Evolutionary conservation across 2,329 filamentous ascomycete species (phyloP).

Genomic region (Mariannaea sp.): DNA sequence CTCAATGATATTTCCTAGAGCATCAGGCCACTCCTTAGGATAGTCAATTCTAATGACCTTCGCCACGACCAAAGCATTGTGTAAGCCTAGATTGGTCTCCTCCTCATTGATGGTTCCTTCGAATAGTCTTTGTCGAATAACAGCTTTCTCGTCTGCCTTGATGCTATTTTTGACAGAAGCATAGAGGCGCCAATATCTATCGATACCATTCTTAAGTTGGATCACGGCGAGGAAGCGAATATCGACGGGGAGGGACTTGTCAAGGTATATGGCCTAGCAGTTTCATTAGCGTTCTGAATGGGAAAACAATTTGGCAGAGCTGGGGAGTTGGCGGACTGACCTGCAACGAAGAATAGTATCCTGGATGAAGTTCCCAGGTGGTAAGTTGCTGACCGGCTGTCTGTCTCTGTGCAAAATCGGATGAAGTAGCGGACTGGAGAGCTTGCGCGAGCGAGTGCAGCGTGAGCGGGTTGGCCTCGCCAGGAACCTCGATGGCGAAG

Average conservation of each 20-base stretch:
- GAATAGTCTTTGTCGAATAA: slow-evolving; percentile 76
- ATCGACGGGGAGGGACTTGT: slow-evolving; percentile 75
- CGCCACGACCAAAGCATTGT: slow-evolving; percentile 85
- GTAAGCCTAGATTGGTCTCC: slow-evolving; percentile 75
- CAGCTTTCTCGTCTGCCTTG: slow-evolving; percentile 73
- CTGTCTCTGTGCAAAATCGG: slow-evolving; percentile 66
- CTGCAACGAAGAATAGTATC: slow-evolving; percentile 73
- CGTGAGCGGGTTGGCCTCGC: slow-evolving; percentile 75
- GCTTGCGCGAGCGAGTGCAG: slow-evolving; percentile 67
- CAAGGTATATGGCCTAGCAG: slow-evolving; percentile 75
- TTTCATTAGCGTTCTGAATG: slow-evolving; percentile 20
- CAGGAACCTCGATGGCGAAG: slow-evolving; percentile 77
- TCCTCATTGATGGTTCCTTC: slow-evolving; percentile 78
- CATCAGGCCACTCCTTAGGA: slow-evolving; percentile 79
- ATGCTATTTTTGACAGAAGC: slow-evolving; percentile 63
- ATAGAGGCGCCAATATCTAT: slow-evolving; percentile 86
- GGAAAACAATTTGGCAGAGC: neutral
- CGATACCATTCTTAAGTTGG: slow-evolving; percentile 94
- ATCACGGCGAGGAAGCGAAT: slow-evolving; percentile 90
- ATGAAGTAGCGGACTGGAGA: slow-evolving; percentile 66
- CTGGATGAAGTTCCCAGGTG: slow-evolving; percentile 69
- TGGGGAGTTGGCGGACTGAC: slow-evolving; percentile 49
- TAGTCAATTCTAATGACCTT: slow-evolving; percentile 92
- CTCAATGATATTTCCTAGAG: slow-evolving; percentile 63
- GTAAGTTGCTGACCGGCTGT: slow-evolving; percentile 72